Evolutionary conservation across 1,284 basidiomycete genomes (phyloP).

Genomic region (Cryptococcus wingfieldii): DNA sequence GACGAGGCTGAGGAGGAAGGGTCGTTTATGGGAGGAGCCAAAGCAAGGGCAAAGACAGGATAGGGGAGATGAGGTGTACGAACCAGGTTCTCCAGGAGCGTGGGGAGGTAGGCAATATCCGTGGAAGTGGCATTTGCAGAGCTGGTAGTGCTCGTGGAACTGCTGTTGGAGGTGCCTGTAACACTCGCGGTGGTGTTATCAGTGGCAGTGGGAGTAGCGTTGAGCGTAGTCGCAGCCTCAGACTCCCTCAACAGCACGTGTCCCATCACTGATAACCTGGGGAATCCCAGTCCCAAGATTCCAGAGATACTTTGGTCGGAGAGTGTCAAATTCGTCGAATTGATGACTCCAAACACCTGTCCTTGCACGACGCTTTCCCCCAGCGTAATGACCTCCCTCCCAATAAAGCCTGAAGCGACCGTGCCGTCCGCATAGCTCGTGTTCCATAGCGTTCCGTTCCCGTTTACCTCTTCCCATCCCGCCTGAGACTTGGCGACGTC

Average conservation of each 20-base stretch:
- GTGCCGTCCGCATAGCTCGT: conserved; percentile 32
- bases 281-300: conserved; percentile 49
- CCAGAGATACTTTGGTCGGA: conserved; percentile 44
- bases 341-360: conserved; percentile 40
- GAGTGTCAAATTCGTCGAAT: conserved; percentile 46
- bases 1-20: conserved; percentile 13
- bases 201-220: conserved; percentile 3
- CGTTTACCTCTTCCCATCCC: conserved; percentile 25
- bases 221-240: too few relatives aligned
- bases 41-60: conserved; percentile 37
- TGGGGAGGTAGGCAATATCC: conserved; percentile 24
- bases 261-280: conserved; percentile 33
- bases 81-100: conserved; percentile 37
- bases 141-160: not conserved
- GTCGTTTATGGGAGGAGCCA: conserved; percentile 21
- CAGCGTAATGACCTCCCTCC: conserved; percentile 30
- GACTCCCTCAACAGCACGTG: conserved; percentile 12
- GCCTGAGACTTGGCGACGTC: conserved; percentile 20
- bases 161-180: not conserved
- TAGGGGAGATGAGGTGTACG: conserved; percentile 25
- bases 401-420: conserved; percentile 32
- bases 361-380: conserved; percentile 15
- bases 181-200: not conserved
- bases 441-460: conserved; percentile 28
- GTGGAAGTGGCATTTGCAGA: not conserved